Conservation (phyloP, 495 filamentous ascomycete genomes). For the Xylaria telfairii region DNA sequence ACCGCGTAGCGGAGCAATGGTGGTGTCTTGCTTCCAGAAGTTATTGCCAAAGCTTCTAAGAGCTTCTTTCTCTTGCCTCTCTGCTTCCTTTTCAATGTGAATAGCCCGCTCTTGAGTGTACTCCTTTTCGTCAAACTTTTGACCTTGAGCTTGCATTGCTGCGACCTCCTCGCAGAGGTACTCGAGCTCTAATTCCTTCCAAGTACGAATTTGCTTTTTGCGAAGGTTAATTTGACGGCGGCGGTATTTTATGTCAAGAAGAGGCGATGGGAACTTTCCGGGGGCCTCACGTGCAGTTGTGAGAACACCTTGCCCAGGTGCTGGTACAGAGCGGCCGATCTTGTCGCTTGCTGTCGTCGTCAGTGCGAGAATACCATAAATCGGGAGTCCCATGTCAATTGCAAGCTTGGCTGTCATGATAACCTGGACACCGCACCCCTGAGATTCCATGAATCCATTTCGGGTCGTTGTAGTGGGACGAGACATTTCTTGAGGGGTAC, state of each 20-base stretch:
- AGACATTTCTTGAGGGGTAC: conserved; percentile 97
- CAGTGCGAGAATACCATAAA: conserved; percentile 91
- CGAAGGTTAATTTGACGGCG: conserved; percentile 92
- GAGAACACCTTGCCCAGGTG: conserved; percentile 94
- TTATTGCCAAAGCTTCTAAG: conserved; percentile 91
- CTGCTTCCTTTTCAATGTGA: conserved; percentile 89
- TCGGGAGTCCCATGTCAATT: conserved; percentile 97
- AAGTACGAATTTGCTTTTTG: conserved; percentile 88
- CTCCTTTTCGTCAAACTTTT: conserved; percentile 75
- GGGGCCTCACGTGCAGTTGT: conserved; percentile 94
- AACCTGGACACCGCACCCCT: conserved; percentile 96
- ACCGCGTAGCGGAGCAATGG: conserved; percentile 92
- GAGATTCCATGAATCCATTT: conserved; percentile 99
- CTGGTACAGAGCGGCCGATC: conserved; percentile 96
- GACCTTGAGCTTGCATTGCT: conserved; percentile 84
- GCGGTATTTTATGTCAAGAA: conserved; percentile 96
- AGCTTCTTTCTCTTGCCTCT: conserved; percentile 88
- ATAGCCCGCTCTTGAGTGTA: conserved; percentile 84
- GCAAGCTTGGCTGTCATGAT: conserved; percentile 98
- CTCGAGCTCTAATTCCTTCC: conserved; percentile 93
- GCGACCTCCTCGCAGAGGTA: conserved; percentile 90
- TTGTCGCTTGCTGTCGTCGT: conserved; percentile 99
- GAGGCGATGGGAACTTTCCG: conserved; percentile 90
- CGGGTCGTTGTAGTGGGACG: conserved; percentile 94
- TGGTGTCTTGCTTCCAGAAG: conserved; percentile 96